phyloP scores from a whole-genome alignment of 2,329 filamentous ascomycete genomes.

The Fusarium sp. region DNA sequence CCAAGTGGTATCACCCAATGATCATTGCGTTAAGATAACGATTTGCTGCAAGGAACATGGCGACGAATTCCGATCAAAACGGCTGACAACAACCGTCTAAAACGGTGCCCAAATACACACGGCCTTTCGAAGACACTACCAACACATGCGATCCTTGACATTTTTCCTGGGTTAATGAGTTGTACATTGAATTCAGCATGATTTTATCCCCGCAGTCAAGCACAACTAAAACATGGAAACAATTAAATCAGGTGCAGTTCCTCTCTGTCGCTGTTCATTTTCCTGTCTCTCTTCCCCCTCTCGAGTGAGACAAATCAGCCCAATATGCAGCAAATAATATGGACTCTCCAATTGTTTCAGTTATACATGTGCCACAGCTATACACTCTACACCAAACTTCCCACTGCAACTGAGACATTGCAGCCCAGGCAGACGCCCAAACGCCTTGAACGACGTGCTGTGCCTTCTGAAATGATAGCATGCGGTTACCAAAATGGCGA shows the following conservation, averaged over 20 bases:
- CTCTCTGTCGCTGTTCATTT: neutral
- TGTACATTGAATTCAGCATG: neutral
- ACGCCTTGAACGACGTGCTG: neutral
- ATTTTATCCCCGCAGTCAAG: neutral
- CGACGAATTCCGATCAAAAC: neutral
- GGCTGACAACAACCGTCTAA: neutral
- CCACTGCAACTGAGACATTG: conserved; percentile 19
- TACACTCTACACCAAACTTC: neutral
- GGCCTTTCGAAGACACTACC: neutral
- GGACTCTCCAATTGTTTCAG: conserved; percentile 12
- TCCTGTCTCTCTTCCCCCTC: neutral
- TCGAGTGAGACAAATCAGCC: neutral
- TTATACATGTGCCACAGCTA: neutral
- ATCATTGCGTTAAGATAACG: neutral
- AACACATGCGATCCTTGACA: neutral
- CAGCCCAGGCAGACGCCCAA: neutral
- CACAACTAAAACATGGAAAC: neutral
- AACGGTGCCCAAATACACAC: neutral
- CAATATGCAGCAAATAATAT: conserved; percentile 4
- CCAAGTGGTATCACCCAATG: conserved; percentile 13
- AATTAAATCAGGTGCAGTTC: neutral
- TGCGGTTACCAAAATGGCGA: conserved; percentile 47
- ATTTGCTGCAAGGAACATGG: conserved; percentile 27
- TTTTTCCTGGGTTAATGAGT: neutral
- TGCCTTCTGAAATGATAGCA: conserved; percentile 33